A percentile compares a stretch with the other conserved stretches of the same genome.
Conservation (phyloP, 306 rosid species). For the Rosa multiflora region DNA sequence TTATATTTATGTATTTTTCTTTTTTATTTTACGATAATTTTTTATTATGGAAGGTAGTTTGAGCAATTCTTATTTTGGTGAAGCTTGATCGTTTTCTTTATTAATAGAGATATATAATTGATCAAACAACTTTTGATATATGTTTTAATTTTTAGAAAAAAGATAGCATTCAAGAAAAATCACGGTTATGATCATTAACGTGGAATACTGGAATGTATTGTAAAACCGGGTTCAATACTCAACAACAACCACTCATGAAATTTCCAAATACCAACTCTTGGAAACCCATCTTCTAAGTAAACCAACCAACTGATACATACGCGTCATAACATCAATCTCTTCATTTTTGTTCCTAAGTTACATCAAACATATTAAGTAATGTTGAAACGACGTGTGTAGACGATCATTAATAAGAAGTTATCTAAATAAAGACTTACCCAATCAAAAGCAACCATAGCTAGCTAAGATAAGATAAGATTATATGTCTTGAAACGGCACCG, state of each 20-base stretch:
- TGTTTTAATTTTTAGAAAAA: too few species aligned
- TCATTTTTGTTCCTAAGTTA: not conserved
- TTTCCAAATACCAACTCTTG: not conserved
- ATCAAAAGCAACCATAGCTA: conserved; percentile 11
- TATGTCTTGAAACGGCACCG: conserved; percentile 5
- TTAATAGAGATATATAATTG: too few species aligned
- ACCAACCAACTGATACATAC: not conserved
- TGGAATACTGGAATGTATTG: too few species aligned
- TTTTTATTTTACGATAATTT: too few species aligned
- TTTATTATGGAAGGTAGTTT: too few species aligned
- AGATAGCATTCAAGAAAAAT: too few species aligned
- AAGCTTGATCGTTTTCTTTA: too few species aligned
- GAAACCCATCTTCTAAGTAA: not conserved
- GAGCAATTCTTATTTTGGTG: too few species aligned
- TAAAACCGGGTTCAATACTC: not conserved
- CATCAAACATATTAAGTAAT: not conserved
- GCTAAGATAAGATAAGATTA: conserved; percentile 2
- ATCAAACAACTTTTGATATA: too few species aligned
- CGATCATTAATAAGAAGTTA: not conserved
- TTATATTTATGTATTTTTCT: too few species aligned
- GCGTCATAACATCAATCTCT: not conserved
- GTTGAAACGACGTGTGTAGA: not conserved
- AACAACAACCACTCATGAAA: not conserved
- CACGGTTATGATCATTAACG: too few species aligned
- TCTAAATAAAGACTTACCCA: not conserved